Conservation (phyloP, 345 rosid species). For the Hirschfeldia incana region DNA sequence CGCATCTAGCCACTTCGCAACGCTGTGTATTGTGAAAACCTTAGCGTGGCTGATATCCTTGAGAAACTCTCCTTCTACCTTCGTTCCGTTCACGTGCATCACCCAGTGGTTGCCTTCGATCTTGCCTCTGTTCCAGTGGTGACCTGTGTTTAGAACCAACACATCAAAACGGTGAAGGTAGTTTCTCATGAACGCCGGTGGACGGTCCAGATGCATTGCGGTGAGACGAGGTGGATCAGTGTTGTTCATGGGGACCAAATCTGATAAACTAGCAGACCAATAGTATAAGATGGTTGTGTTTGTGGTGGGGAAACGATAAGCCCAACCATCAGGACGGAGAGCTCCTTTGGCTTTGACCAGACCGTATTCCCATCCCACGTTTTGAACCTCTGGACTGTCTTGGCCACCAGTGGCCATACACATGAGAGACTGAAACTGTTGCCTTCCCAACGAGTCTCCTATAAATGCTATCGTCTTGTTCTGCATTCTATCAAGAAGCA, state of each 20-base stretch:
- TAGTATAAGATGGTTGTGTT: slow-evolving; percentile 74
- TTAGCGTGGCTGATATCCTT: slow-evolving; percentile 52
- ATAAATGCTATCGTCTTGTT: slow-evolving; percentile 78
- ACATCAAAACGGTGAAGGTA: slow-evolving; percentile 57
- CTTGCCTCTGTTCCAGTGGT: slow-evolving; percentile 80
- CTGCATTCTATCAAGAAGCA: slow-evolving; percentile 51
- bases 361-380: slow-evolving; percentile 62
- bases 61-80: slow-evolving; percentile 38
- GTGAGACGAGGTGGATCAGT: slow-evolving; percentile 37
- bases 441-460: slow-evolving; percentile 81
- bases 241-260: slow-evolving; percentile 53
- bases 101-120: slow-evolving; percentile 67
- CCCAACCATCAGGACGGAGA: slow-evolving; percentile 73
- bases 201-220: slow-evolving; percentile 79
- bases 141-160: slow-evolving; percentile 74
- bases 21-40: slow-evolving; percentile 55
- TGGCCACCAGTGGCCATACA: slow-evolving; percentile 75
- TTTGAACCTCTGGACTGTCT: slow-evolving; percentile 55
- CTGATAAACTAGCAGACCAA: slow-evolving; percentile 69
- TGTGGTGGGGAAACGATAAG: slow-evolving; percentile 58
- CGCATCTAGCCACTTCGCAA: slow-evolving; percentile 61
- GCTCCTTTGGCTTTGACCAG: slow-evolving; percentile 54
- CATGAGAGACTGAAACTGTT: slow-evolving; percentile 75
- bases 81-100: slow-evolving; percentile 60
- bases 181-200: slow-evolving; percentile 63